These are phyloP conservation scores for Ulota crispa DNA, from an alignment of 225 moss, liverwort and hornwort species.

Conservation along the genomic window DNA sequence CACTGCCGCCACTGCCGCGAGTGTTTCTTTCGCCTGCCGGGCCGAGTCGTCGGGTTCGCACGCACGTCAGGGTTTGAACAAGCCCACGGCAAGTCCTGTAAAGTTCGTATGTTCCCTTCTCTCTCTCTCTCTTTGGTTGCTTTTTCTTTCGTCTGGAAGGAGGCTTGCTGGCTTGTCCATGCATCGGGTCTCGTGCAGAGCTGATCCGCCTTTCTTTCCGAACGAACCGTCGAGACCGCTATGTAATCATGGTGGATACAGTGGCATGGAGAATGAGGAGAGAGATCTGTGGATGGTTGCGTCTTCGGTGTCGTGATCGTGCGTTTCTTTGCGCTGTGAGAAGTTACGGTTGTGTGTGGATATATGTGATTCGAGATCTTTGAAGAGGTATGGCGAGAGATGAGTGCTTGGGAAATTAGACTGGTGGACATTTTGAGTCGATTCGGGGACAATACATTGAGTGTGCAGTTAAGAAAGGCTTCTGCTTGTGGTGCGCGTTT, in stretches of 20 bases:
- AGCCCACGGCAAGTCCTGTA: slow-evolving; percentile 6
- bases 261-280: background rate
- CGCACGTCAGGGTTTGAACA: slow-evolving; percentile 31
- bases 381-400: background rate
- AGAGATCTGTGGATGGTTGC: slow-evolving; percentile 23
- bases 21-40: background rate
- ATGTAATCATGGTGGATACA: slow-evolving; percentile 1
- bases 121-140: background rate
- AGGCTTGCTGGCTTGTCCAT: background rate
- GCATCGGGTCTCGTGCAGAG: slow-evolving; percentile 16
- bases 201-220: slow-evolving; percentile 6
- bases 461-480: background rate
- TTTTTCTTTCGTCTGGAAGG: background rate
- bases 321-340: background rate
- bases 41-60: slow-evolving; percentile 5
- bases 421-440: background rate
- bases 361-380: slow-evolving; percentile 22
- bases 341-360: slow-evolving; percentile 3
- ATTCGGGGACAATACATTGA: background rate
- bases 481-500: background rate
- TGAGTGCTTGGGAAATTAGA: background rate
- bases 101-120: background rate
- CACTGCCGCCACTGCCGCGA: background rate
- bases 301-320: background rate
- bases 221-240: background rate